phyloP scores from a whole-genome alignment of 2,329 filamentous ascomycete genomes.

The Cercospora sesami region DNA sequence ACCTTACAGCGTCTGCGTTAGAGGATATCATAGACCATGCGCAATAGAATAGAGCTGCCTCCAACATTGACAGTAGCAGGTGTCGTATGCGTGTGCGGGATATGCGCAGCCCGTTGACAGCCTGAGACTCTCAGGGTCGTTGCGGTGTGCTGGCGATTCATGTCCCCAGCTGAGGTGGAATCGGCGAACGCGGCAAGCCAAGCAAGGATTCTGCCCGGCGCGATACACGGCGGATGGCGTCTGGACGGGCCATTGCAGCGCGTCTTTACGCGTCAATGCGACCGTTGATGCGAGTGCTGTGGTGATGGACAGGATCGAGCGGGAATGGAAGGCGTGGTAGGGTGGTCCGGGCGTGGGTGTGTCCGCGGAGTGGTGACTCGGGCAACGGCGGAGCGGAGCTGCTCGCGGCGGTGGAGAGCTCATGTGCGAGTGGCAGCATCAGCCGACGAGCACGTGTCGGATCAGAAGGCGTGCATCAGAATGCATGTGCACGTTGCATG shows the following conservation, averaged over 20 bases:
- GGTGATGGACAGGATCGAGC: not conserved
- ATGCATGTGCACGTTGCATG: not conserved
- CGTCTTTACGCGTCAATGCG: constrained; percentile 7
- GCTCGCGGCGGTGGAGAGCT: not conserved
- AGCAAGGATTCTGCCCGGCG: not conserved
- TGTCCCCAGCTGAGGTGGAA: not conserved
- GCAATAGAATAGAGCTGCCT: not conserved
- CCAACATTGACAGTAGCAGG: not conserved
- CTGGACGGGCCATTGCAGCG: not conserved
- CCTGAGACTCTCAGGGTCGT: not conserved
- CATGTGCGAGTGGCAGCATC: not conserved
- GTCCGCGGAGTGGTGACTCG: not conserved
- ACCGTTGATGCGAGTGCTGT: not conserved
- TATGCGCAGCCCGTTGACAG: not conserved
- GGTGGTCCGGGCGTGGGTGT: not conserved
- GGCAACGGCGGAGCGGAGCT: not conserved
- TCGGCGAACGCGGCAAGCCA: not conserved
- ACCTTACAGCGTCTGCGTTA: not conserved
- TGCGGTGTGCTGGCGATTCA: not conserved
- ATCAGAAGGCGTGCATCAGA: not conserved
- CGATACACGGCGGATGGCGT: not conserved
- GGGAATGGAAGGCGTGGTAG: not conserved
- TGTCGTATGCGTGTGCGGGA: not conserved
- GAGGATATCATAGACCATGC: not conserved
- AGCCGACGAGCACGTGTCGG: not conserved